phyloP scores from a whole-genome alignment of 2,329 filamentous ascomycete species.

The Colletotrichum lindemuthianum region DNA sequence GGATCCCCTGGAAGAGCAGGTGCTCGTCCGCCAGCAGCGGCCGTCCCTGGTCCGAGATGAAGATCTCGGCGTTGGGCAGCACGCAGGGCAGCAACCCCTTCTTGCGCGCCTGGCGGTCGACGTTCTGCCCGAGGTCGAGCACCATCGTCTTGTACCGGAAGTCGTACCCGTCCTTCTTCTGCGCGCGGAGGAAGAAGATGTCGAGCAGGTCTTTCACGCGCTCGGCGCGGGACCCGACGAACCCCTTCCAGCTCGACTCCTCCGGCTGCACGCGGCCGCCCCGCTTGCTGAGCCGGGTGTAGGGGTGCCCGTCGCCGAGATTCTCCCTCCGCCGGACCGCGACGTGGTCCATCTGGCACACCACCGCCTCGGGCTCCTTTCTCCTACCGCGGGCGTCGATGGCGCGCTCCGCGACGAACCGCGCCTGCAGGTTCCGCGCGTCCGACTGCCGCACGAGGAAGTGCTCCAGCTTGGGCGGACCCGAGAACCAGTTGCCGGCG shows the following conservation, averaged over 20 bases:
- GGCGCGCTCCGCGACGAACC: constrained; percentile 56
- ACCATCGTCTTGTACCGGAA: constrained; percentile 54
- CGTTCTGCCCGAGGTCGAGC: constrained; percentile 77
- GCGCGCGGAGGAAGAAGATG: constrained; percentile 64
- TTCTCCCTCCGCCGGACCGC: constrained; percentile 58
- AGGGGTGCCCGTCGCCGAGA: constrained; percentile 64
- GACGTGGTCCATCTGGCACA: constrained; percentile 69
- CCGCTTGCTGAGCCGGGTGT: constrained; percentile 68
- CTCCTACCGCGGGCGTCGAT: constrained; percentile 40
- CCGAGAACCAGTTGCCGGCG: constrained; percentile 51
- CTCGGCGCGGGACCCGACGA: constrained; percentile 60
- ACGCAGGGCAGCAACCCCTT: constrained; percentile 74
- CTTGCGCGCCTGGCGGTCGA: constrained; percentile 66
- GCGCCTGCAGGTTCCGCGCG: constrained; percentile 59
- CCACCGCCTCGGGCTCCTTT: constrained; percentile 59
- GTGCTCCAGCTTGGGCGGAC: constrained; percentile 69
- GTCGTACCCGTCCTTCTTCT: constrained; percentile 60
- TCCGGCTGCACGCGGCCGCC: constrained; percentile 63
- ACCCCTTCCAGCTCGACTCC: constrained; percentile 59
- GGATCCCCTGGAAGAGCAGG: constrained; percentile 75
- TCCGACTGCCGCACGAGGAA: constrained; percentile 70
- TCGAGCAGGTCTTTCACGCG: constrained; percentile 76
- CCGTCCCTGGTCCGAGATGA: constrained; percentile 68
- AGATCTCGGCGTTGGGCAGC: constrained; percentile 72
- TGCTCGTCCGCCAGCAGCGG: constrained; percentile 71